Conservation (phyloP, 805 yeast species). For the Wickerhamomyces sydowiorum region DNA sequence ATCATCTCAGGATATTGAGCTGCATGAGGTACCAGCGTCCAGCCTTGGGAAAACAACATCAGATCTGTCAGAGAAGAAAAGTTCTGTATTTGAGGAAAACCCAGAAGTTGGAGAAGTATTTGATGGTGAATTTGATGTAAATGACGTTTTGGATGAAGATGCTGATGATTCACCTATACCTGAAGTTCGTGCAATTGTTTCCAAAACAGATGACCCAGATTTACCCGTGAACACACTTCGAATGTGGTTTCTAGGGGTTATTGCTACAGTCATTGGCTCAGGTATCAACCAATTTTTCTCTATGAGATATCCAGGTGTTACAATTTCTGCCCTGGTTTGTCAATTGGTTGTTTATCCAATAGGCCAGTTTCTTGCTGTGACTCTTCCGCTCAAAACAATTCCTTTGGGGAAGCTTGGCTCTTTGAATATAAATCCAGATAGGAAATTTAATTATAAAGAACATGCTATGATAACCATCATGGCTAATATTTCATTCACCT, state of each 20-base stretch:
- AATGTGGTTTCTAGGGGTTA: slow-evolving; percentile 43
- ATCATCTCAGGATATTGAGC: too few species aligned
- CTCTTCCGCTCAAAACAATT: slow-evolving; percentile 21
- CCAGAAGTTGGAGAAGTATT: neutral
- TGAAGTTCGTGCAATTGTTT: slow-evolving; percentile 53
- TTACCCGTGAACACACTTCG: slow-evolving; percentile 44
- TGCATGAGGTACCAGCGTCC: too few species aligned
- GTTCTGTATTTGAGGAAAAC: too few species aligned
- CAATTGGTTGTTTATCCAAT: slow-evolving; percentile 50
- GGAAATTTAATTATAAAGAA: slow-evolving; percentile 54
- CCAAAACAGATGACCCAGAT: slow-evolving; percentile 42
- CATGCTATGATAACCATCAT: slow-evolving; percentile 52
- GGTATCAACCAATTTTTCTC: slow-evolving; percentile 51
- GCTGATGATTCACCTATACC: slow-evolving; percentile 35
- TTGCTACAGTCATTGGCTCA: slow-evolving; percentile 45
- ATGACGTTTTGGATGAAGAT: slow-evolving; percentile 1
- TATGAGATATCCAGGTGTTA: slow-evolving; percentile 42
- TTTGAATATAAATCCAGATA: slow-evolving; percentile 48
- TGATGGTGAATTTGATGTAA: neutral
- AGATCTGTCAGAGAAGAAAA: too few species aligned
- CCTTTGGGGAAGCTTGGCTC: slow-evolving; percentile 17
- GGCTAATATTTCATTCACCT: slow-evolving; percentile 40
- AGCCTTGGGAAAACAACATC: too few species aligned
- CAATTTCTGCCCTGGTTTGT: slow-evolving; percentile 44
- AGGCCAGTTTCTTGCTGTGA: slow-evolving; percentile 36